phyloP scores from a whole-genome alignment of 805 yeast genomes.

The Candida railenensis region DNA sequence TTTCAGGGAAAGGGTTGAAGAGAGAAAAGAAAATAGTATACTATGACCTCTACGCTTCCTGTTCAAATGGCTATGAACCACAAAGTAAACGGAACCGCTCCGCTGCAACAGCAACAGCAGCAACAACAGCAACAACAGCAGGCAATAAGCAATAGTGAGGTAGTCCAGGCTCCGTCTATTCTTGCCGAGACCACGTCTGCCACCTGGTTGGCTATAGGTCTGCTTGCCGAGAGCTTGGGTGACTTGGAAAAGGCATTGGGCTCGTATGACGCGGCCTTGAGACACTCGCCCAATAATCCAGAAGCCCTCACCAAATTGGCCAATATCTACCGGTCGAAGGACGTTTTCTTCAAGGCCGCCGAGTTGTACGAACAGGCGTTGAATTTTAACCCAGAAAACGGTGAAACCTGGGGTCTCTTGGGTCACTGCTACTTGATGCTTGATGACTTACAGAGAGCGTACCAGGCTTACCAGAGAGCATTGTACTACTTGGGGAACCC shows the following conservation, averaged over 20 bases:
- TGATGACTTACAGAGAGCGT: conserved; percentile 94
- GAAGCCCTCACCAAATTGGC: conserved; percentile 85
- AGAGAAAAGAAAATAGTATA: neutral
- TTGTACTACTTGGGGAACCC: conserved; percentile 87
- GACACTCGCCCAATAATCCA: conserved; percentile 82
- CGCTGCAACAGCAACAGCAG: conserved; percentile 8
- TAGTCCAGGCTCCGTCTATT: conserved; percentile 13
- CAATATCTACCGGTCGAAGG: conserved; percentile 82
- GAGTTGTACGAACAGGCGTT: conserved; percentile 89
- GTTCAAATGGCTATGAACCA: conserved; percentile 18
- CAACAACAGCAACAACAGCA: conserved; percentile 5
- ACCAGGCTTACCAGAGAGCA: conserved; percentile 96
- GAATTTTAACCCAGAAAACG: conserved; percentile 77
- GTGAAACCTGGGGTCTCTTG: conserved; percentile 95
- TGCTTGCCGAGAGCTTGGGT: conserved; percentile 84
- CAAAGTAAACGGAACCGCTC: conserved; percentile 14
- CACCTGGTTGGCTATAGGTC: conserved; percentile 88
- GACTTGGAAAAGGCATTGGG: conserved; percentile 86
- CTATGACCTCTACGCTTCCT: conserved; percentile 20
- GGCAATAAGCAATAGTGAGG: conserved; percentile 1
- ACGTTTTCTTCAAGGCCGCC: conserved; percentile 90
- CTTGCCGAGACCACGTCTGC: conserved; percentile 61
- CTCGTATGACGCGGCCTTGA: conserved; percentile 83
- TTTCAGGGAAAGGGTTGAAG: neutral
- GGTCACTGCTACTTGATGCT: conserved; percentile 97